Evolutionary conservation across 192 early-diverging fungal genomes (phyloP).

Genomic region (Funneliformis mosseae): DNA sequence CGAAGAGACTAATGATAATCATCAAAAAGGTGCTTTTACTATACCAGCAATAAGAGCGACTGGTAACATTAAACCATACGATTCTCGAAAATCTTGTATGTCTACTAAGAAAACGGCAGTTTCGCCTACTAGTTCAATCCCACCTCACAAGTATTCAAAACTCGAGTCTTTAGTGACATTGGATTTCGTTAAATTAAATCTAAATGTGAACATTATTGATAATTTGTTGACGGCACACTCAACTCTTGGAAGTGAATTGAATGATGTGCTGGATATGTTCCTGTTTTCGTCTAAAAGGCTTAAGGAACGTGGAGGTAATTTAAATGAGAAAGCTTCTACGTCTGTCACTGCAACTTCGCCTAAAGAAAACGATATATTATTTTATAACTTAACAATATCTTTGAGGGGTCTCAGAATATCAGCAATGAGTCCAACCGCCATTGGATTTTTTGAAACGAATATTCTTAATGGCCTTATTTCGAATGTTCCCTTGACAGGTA

Average conservation of each 20-base stretch:
- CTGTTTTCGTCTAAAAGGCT: constrained; percentile 50
- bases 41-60: constrained; percentile 57
- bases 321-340: not conserved
- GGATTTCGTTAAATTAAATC: constrained; percentile 53
- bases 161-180: constrained; percentile 56
- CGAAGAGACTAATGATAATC: constrained; percentile 36
- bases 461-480: constrained; percentile 60
- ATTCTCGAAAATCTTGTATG: constrained; percentile 35
- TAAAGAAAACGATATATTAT: constrained; percentile 7
- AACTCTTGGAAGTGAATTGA: constrained; percentile 72
- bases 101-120: constrained; percentile 30
- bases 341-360: too few relatives aligned
- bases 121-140: constrained; percentile 12
- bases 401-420: constrained; percentile 62
- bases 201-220: constrained; percentile 73
- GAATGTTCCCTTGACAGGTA: constrained; percentile 42
- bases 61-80: constrained; percentile 42
- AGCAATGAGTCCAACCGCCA: constrained; percentile 61
- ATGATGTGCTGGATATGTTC: constrained; percentile 71
- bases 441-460: constrained; percentile 62
- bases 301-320: constrained; percentile 2
- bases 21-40: constrained; percentile 50
- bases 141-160: constrained; percentile 40
- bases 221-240: constrained; percentile 80
- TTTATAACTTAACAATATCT: constrained; percentile 59